Conservation (phyloP, 2,329 filamentous ascomycete species). For the Diaporthe humulicola region DNA sequence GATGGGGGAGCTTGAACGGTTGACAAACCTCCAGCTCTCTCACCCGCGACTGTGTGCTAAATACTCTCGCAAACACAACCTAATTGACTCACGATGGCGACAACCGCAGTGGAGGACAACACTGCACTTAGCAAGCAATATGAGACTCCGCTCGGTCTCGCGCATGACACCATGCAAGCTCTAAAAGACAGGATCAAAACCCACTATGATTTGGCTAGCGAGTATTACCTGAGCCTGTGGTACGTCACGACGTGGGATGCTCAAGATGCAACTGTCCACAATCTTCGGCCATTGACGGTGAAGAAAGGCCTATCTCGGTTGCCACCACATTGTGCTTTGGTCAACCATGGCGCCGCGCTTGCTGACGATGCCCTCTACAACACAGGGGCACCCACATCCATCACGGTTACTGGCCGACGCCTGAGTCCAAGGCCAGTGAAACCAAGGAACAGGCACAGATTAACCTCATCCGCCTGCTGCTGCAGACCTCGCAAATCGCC, state of each 20-base stretch:
- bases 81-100: constrained; percentile 27
- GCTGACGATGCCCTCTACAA: constrained; percentile 12
- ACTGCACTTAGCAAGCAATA: constrained; percentile 59
- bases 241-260: constrained; percentile 47
- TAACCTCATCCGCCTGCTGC: constrained; percentile 68
- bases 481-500: constrained; percentile 59
- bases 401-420: constrained; percentile 70
- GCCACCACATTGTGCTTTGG: background rate
- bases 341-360: background rate
- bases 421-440: constrained; percentile 58
- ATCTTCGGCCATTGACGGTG: background rate
- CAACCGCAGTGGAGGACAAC: constrained; percentile 41
- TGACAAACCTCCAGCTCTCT: background rate
- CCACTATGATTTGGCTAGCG: constrained; percentile 72
- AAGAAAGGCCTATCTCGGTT: background rate
- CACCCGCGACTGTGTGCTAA: background rate
- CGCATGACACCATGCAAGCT: constrained; percentile 61
- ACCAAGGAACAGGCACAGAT: constrained; percentile 70
- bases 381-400: constrained; percentile 73
- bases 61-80: background rate
- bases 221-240: constrained; percentile 74
- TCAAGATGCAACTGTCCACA: background rate
- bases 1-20: background rate
- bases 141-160: constrained; percentile 59
- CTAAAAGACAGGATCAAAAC: constrained; percentile 70